phyloP scores from a whole-genome alignment of 345 rosid species.

The Populus ilicifolia region DNA sequence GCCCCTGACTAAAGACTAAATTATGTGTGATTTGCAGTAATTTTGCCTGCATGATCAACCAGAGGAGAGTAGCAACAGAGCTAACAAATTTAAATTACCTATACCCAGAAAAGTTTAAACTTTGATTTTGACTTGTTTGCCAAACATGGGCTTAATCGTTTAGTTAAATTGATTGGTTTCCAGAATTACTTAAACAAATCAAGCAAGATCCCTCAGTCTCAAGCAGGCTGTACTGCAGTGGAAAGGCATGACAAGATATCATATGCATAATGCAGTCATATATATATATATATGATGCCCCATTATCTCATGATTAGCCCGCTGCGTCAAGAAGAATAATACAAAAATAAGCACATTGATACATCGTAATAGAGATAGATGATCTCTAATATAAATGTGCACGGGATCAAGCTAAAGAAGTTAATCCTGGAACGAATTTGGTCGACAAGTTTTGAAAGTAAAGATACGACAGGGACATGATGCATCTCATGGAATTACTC shows the following conservation, averaged over 20 bases:
- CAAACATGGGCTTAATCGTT: background rate
- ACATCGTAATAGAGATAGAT: background rate
- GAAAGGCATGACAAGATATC: conserved; percentile 3
- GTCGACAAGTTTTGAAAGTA: background rate
- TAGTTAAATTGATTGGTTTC: background rate
- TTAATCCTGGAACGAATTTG: background rate
- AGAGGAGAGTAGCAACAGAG: background rate
- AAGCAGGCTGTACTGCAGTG: conserved; percentile 24
- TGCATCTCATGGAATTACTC: background rate
- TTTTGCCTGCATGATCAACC: background rate
- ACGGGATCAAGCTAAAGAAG: conserved; percentile 7
- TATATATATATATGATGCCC: conserved; percentile 7
- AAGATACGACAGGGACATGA: conserved; percentile 16
- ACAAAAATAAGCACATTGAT: background rate
- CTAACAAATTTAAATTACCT: background rate
- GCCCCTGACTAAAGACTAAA: background rate
- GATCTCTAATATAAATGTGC: background rate
- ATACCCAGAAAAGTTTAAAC: background rate
- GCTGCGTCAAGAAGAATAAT: conserved; percentile 9
- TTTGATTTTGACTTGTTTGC: background rate
- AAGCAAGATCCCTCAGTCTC: background rate
- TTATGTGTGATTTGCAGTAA: background rate
- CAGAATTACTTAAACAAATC: background rate
- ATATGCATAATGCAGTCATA: background rate
- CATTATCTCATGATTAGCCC: conserved; percentile 14